Conservation (phyloP, 345 rosid species). For the Erysimum cheiranthoides region DNA sequence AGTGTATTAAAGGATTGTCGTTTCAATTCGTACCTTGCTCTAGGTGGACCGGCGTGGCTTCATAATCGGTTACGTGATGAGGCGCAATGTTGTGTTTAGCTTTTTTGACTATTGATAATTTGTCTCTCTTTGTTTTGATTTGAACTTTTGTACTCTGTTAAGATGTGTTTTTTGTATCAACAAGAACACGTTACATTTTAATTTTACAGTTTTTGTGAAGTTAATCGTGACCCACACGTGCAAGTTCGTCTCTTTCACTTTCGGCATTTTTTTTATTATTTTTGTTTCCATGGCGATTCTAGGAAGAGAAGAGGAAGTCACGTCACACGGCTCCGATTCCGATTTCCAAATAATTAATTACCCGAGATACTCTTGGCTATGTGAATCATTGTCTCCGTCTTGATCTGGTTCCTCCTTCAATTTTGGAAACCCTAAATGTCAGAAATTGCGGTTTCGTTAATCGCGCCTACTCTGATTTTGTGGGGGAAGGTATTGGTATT, state of each 20-base stretch:
- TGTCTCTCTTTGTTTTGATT: not conserved
- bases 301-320: not conserved
- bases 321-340: not conserved
- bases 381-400: not conserved
- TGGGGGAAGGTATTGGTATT: not conserved
- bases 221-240: not conserved
- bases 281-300: slow-evolving; percentile 1
- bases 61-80: not conserved
- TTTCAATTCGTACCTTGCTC: not conserved
- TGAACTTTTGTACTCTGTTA: not conserved
- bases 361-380: not conserved
- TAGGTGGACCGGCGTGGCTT: not conserved
- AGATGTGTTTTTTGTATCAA: not conserved
- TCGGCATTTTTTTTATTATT: not conserved
- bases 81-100: not conserved
- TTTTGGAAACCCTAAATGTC: not conserved
- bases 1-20: not conserved
- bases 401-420: not conserved
- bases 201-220: not conserved
- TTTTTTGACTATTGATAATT: not conserved
- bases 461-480: not conserved
- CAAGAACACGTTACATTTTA: not conserved
- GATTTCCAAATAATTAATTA: not conserved
- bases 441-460: not conserved
- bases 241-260: not conserved